Evolutionary conservation across 306 rosid species (phyloP).

Genomic region (Corylus avellana): DNA sequence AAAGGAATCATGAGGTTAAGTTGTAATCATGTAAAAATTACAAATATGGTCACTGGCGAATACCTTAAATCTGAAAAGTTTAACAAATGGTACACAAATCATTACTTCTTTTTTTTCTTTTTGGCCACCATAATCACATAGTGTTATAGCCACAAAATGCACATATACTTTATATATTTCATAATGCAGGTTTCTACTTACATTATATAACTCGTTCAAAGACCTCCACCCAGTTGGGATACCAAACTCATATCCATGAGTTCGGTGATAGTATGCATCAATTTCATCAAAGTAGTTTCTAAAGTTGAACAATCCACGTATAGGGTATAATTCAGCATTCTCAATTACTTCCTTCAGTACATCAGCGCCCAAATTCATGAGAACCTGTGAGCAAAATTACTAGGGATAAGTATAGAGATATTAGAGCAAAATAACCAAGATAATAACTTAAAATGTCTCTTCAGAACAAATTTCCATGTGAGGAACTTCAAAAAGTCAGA

Average conservation of each 20-base stretch:
- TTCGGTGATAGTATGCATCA: slow-evolving; percentile 79
- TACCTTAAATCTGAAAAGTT: background rate
- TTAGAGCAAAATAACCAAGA: slow-evolving; percentile 22
- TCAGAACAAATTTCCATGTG: too few relatives aligned
- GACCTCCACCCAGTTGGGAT: slow-evolving; percentile 82
- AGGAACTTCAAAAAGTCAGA: background rate
- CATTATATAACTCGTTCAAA: slow-evolving; percentile 78
- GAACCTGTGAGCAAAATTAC: slow-evolving; percentile 58
- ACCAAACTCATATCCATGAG: slow-evolving; percentile 69
- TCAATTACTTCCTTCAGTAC: slow-evolving; percentile 72
- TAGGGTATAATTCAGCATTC: slow-evolving; percentile 86
- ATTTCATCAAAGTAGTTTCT: slow-evolving; percentile 79
- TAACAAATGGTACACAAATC: background rate
- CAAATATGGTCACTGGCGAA: background rate
- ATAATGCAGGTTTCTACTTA: slow-evolving; percentile 41
- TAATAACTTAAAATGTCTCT: slow-evolving; percentile 21
- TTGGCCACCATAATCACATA: too few relatives aligned
- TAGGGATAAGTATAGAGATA: slow-evolving; percentile 24
- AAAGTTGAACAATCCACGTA: slow-evolving; percentile 89
- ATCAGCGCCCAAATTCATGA: slow-evolving; percentile 83
- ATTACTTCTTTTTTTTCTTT: too few relatives aligned
- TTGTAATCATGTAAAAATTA: slow-evolving; percentile 8
- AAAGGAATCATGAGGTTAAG: background rate
- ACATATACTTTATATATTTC: background rate
- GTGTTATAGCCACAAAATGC: background rate